Evolutionary conservation across 73 alveolate genomes (phyloP).

Genomic region (Urostyla sp.): DNA sequence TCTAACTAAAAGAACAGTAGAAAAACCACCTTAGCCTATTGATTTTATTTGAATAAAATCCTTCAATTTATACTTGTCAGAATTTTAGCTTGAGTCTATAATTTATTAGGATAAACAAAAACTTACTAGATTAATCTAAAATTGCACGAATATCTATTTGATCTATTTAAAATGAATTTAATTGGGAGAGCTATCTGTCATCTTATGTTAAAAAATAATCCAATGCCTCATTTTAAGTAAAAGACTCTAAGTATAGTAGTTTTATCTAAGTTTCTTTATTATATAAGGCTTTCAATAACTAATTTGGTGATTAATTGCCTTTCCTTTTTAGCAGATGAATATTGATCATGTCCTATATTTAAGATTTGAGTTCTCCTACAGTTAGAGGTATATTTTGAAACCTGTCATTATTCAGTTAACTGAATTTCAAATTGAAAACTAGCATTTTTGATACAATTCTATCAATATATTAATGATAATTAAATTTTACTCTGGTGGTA

Average conservation of each 20-base stretch:
- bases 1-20: slow-evolving; percentile 57
- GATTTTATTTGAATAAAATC: neutral
- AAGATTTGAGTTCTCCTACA: no score
- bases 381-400: no score
- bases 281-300: no score
- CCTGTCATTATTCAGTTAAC: no score
- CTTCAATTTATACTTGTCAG: neutral
- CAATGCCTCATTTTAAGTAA: slow-evolving; percentile 16
- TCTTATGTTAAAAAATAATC: slow-evolving; percentile 26
- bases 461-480: no score
- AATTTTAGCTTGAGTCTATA: neutral
- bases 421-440: no score
- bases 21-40: slow-evolving; percentile 38
- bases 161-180: neutral
- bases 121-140: neutral
- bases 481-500: no score
- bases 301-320: no score
- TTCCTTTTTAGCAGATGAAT: no score
- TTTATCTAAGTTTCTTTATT: no score
- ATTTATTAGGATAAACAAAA: neutral
- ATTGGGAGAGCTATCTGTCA: neutral
- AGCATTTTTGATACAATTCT: no score
- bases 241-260: slow-evolving; percentile 20
- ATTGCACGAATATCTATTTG: neutral
- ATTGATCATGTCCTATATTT: no score